Evolutionary conservation across 805 yeast genomes (phyloP).

Genomic region (Saccharomycopsis guyanensis): DNA sequence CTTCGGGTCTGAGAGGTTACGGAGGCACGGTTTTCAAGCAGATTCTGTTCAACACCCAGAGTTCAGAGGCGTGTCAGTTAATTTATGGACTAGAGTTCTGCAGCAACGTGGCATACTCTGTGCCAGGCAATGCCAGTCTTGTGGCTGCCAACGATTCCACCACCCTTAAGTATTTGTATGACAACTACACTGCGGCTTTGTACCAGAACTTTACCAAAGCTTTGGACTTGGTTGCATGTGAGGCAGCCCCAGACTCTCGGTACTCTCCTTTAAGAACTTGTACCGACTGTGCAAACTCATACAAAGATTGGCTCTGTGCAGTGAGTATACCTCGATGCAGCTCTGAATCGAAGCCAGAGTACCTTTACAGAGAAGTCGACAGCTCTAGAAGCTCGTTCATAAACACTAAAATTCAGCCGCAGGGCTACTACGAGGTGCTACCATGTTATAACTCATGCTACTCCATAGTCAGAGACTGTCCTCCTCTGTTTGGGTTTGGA

Average conservation of each 20-base stretch:
- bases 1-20: conserved; percentile 31
- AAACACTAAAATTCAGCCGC: conserved; percentile 46
- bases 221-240: conserved; percentile 69
- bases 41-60: conserved; percentile 50
- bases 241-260: conserved; percentile 51
- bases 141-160: conserved; percentile 28
- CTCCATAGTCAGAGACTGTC: conserved; percentile 76
- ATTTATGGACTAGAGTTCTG: conserved; percentile 75
- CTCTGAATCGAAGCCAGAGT: conserved; percentile 38
- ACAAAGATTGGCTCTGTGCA: conserved; percentile 84
- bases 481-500: conserved; percentile 60
- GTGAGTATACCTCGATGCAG: conserved; percentile 84
- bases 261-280: conserved; percentile 75
- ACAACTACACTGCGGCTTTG: conserved; percentile 45
- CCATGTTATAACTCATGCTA: conserved; percentile 84
- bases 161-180: conserved; percentile 44
- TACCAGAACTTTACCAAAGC: conserved; percentile 69
- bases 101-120: conserved; percentile 75
- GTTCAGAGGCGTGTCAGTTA: conserved; percentile 55
- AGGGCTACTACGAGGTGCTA: conserved; percentile 65
- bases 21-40: conserved; percentile 63
- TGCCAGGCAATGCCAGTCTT: conserved; percentile 45
- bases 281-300: conserved; percentile 59
- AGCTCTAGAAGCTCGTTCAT: conserved; percentile 57
- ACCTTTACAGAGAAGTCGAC: conserved; percentile 37